A percentile compares a stretch with the other conserved stretches of the same genome.
phyloP scores from a whole-genome alignment of 2,329 filamentous ascomycete genomes.

The Helotiales sp. region DNA sequence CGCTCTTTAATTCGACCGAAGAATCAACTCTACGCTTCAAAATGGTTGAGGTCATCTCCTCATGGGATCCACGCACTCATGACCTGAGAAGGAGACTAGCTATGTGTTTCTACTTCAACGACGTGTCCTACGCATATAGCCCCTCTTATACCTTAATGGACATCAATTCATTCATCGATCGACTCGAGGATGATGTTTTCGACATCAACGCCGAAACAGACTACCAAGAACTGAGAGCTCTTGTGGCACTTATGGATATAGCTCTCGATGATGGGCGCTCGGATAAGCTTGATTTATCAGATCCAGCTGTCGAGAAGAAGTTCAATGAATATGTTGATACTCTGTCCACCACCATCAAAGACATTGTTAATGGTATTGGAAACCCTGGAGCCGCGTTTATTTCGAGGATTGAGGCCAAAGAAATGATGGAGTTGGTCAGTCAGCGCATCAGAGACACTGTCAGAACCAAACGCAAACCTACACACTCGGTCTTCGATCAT shows the following conservation, averaged over 20 bases:
- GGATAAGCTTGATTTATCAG: constrained; percentile 31
- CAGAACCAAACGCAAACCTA: constrained; percentile 68
- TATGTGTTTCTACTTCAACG: constrained; percentile 59
- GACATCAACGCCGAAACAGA: constrained; percentile 57
- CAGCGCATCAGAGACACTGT: constrained; percentile 70
- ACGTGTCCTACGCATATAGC: constrained; percentile 43
- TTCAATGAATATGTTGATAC: constrained; percentile 75
- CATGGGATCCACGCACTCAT: constrained; percentile 49
- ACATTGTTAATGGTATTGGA: constrained; percentile 62
- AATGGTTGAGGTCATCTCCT: constrained; percentile 59
- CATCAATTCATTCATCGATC: constrained; percentile 46
- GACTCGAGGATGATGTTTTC: constrained; percentile 51
- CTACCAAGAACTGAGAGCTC: constrained; percentile 66
- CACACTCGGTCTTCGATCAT: constrained; percentile 55
- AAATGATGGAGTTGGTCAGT: constrained; percentile 70
- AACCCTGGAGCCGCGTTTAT: constrained; percentile 74
- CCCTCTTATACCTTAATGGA: constrained; percentile 40
- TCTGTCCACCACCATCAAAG: constrained; percentile 59
- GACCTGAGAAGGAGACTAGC: constrained; percentile 68
- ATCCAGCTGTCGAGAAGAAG: constrained; percentile 41
- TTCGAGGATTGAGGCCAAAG: constrained; percentile 74
- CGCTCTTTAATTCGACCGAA: constrained; percentile 47
- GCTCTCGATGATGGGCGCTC: constrained; percentile 65
- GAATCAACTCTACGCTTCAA: constrained; percentile 55
- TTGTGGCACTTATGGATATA: constrained; percentile 69